These are phyloP conservation scores for Rhizopogon vinicolor DNA, from an alignment of 768 basidiomycete species.

Conservation along the genomic window DNA sequence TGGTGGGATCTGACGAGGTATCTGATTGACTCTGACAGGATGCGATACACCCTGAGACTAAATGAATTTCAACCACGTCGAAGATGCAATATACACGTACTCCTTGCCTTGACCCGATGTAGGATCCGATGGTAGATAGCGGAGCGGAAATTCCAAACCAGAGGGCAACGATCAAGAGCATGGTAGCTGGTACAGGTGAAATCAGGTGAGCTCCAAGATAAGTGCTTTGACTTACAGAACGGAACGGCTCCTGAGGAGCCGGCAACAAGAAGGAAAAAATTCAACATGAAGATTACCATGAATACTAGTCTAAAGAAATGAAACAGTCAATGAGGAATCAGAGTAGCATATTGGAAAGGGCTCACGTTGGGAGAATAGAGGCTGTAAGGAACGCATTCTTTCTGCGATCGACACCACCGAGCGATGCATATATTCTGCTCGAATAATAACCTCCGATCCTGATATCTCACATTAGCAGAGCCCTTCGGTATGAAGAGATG, in stretches of 20 bases:
- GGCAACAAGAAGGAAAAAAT: conserved; percentile 80
- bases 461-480: conserved; percentile 6
- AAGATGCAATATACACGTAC: conserved; percentile 37
- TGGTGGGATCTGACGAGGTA: conserved; percentile 95
- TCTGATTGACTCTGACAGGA: conserved; percentile 87
- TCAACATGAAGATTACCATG: conserved; percentile 80
- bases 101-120: conserved; percentile 83
- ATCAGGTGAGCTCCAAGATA: not conserved
- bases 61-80: conserved; percentile 3
- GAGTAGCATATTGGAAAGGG: conserved; percentile 1
- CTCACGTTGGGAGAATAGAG: conserved; percentile 82
- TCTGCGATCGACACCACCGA: conserved; percentile 73
- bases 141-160: conserved; percentile 97
- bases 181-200: conserved; percentile 50
- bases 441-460: conserved; percentile 90
- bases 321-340: conserved; percentile 6
- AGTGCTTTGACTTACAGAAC: conserved; percentile 54
- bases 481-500: not conserved
- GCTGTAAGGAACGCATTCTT: conserved; percentile 88
- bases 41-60: conserved; percentile 57
- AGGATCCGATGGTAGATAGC: conserved; percentile 80
- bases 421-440: conserved; percentile 71
- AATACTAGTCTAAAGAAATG: conserved; percentile 63
- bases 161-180: conserved; percentile 75
- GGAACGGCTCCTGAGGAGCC: conserved; percentile 95